Conservation (phyloP, 257 asterid genomes). For the Primulina eburnea region DNA sequence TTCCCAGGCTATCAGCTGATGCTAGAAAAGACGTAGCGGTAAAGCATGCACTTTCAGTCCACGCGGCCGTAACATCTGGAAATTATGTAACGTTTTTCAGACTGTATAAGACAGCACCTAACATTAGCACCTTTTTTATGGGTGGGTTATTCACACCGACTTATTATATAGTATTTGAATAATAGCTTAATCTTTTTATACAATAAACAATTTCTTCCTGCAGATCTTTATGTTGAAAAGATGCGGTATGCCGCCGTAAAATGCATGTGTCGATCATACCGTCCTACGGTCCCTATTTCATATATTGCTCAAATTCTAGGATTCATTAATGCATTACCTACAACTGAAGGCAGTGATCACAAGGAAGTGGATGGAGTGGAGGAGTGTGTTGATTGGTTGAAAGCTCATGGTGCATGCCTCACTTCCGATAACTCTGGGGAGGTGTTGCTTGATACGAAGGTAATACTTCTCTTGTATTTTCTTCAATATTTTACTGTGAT, state of each 20-base stretch:
- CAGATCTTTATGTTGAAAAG: constrained; percentile 95
- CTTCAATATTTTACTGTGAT: neutral
- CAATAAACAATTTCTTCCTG: constrained; percentile 25
- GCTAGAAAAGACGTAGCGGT: constrained; percentile 69
- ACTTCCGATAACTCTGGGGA: constrained; percentile 67
- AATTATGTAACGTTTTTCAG: constrained; percentile 84
- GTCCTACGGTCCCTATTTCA: constrained; percentile 84
- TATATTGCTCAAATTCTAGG: constrained; percentile 80
- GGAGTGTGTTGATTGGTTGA: constrained; percentile 94
- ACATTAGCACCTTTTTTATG: constrained; percentile 78
- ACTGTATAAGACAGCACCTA: constrained; percentile 83
- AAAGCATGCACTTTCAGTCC: constrained; percentile 90
- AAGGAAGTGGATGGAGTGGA: constrained; percentile 65
- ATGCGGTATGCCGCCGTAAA: constrained; percentile 94
- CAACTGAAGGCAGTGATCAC: constrained; percentile 50
- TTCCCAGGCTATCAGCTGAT: constrained; percentile 64
- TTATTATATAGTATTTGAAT: constrained; percentile 3
- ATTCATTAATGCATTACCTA: constrained; percentile 46
- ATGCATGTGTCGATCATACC: constrained; percentile 90
- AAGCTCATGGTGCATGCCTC: constrained; percentile 91
- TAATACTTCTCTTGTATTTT: constrained; percentile 23
- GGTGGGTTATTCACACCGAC: constrained; percentile 42
- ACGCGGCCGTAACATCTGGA: constrained; percentile 84
- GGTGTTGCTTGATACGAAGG: constrained; percentile 81
- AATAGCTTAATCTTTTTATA: constrained; percentile 3